These are phyloP conservation scores for Kodamaea nitidulidarum DNA, from an alignment of 805 yeast genomes.

Conservation along the genomic window DNA sequence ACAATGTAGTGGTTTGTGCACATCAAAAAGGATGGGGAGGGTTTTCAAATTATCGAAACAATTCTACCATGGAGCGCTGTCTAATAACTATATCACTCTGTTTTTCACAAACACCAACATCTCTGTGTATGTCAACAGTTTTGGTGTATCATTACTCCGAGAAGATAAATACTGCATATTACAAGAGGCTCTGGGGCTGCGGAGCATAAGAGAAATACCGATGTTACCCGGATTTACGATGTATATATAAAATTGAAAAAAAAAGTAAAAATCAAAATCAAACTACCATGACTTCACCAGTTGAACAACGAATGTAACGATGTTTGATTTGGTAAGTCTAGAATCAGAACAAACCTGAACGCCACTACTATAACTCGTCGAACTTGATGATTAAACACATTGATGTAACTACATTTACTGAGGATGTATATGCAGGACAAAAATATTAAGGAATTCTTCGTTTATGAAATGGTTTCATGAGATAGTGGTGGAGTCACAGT, in stretches of 20 bases:
- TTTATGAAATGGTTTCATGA: conserved; percentile 55
- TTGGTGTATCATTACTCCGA: no score
- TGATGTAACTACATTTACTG: conserved; percentile 41
- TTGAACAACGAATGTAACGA: not conserved
- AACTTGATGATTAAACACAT: conserved; percentile 23
- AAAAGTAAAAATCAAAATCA: not conserved
- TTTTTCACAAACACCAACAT: no score
- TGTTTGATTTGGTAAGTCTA: conserved; percentile 8
- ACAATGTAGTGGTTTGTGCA: no score
- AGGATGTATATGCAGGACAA: conserved; percentile 77
- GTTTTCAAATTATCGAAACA: no score
- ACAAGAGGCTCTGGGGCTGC: not conserved
- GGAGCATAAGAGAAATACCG: not conserved
- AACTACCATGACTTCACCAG: not conserved
- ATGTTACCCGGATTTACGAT: conserved; percentile 6
- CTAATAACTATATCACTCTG: no score
- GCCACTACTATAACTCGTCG: not conserved
- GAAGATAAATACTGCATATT: no score
- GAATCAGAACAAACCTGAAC: conserved; percentile 2
- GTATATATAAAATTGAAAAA: conserved; percentile 3
- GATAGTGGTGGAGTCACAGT: not conserved
- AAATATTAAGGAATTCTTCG: conserved; percentile 70
- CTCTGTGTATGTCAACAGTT: no score
- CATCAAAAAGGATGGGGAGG: no score
- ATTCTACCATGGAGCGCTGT: no score